Percentiles rank a stretch among this genome's conserved stretches.
These are phyloP conservation scores for Dioszegia crocea DNA, from an alignment of 768 basidiomycete genomes.

Conservation along the genomic window DNA sequence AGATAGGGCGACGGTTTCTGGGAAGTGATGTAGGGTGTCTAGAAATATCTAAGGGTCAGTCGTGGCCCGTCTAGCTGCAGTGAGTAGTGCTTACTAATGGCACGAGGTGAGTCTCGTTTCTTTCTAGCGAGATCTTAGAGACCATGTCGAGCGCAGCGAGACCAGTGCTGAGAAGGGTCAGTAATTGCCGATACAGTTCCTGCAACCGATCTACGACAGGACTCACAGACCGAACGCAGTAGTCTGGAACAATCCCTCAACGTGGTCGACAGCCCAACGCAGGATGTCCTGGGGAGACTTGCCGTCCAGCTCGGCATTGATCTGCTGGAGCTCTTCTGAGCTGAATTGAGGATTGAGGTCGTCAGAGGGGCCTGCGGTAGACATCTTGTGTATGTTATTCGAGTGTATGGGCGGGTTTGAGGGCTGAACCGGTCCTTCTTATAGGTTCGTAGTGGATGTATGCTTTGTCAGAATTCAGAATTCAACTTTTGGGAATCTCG, in stretches of 20 bases:
- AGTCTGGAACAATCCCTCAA: conserved; percentile 82
- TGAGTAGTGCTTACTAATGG: conserved; percentile 55
- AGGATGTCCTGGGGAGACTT: conserved; percentile 81
- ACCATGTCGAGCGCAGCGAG: conserved; percentile 93
- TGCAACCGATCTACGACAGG: no score
- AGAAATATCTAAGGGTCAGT: conserved; percentile 64
- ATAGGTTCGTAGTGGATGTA: no score
- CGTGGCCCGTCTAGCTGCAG: background rate
- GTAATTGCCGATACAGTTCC: no score
- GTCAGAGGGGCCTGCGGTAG: conserved; percentile 13
- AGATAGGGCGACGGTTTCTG: conserved; percentile 84
- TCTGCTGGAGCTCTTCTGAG: conserved; percentile 56
- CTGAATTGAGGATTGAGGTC: conserved; percentile 44
- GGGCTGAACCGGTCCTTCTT: no score
- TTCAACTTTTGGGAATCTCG: no score
- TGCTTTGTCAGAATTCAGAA: no score
- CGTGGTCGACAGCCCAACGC: conserved; percentile 71
- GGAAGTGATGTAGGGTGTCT: conserved; percentile 95
- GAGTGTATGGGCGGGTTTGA: no score
- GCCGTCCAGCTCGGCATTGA: conserved; percentile 69
- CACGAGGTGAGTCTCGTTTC: conserved; percentile 51
- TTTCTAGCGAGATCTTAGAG: conserved; percentile 62
- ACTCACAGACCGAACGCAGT: conserved; percentile 82
- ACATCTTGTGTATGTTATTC: background rate
- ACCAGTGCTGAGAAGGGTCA: conserved; percentile 59